Evolutionary conservation across 164 flowering plant genomes (phyloP).

Genomic region (Tetrastigma voinierianum): DNA sequence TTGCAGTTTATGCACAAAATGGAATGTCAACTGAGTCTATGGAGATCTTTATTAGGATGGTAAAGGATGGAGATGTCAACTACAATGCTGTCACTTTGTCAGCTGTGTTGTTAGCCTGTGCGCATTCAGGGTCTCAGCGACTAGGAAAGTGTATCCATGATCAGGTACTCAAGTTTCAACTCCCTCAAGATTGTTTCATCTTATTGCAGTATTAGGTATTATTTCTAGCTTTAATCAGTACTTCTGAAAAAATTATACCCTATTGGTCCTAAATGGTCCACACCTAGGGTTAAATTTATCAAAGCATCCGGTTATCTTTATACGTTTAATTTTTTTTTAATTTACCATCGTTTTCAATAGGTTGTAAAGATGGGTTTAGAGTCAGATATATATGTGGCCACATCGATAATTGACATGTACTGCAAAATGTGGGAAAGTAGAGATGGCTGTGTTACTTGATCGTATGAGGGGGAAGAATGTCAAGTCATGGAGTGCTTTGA

Average conservation of each 20-base stretch:
- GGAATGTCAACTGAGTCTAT: conserved; percentile 64
- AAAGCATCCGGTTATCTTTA: background rate
- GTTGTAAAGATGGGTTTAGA: conserved; percentile 61
- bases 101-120: conserved; percentile 68
- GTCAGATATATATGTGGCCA: conserved; percentile 59
- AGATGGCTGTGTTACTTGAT: conserved; percentile 64
- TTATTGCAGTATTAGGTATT: background rate
- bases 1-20: conserved; percentile 67
- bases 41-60: conserved; percentile 49
- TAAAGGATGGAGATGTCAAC: conserved; percentile 25
- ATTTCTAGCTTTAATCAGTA: too few relatives aligned
- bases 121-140: conserved; percentile 64
- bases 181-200: background rate
- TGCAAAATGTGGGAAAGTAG: conserved; percentile 85
- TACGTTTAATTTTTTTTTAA: background rate
- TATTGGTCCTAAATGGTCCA: too few relatives aligned
- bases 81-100: conserved; percentile 68
- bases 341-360: conserved; percentile 20
- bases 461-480: conserved; percentile 67
- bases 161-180: conserved; percentile 45
- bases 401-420: conserved; percentile 92
- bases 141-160: conserved; percentile 69
- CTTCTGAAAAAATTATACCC: too few relatives aligned
- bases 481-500: conserved; percentile 83
- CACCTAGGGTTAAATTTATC: too few relatives aligned